phyloP scores from a whole-genome alignment of 768 basidiomycete genomes.

The Russula earlei region DNA sequence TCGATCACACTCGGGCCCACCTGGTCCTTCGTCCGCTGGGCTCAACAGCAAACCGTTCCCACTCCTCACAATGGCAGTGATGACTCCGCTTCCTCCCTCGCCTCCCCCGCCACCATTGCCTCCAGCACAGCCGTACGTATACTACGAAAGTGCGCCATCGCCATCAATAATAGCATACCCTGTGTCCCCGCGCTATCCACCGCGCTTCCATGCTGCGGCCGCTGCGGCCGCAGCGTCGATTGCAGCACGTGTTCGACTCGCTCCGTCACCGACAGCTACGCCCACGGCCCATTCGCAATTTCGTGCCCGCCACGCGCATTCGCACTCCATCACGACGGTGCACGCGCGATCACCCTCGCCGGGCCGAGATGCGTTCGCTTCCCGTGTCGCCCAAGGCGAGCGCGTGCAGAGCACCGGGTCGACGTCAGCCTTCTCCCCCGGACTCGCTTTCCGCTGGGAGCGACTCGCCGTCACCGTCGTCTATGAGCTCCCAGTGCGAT shows the following conservation, averaged over 20 bases:
- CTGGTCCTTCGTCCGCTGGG: constrained; percentile 10
- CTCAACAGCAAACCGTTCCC: constrained; percentile 6
- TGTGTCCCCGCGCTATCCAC: constrained; percentile 12
- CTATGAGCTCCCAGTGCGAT: constrained; percentile 38
- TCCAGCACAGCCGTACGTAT: constrained; percentile 16
- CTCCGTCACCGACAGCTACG: constrained; percentile 14
- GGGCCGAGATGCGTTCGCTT: constrained; percentile 17
- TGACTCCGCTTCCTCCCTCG: constrained; percentile 18
- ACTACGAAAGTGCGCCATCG: constrained; percentile 19
- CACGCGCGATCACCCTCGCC: constrained; percentile 36
- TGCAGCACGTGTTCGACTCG: constrained; percentile 7
- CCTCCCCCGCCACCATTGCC: constrained; percentile 2
- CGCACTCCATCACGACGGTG: constrained; percentile 41
- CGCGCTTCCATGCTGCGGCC: constrained; percentile 9
- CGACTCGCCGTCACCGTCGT: constrained; percentile 51
- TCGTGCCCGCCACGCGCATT: constrained; percentile 36
- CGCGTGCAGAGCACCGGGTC: constrained; percentile 8
- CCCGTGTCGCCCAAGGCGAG: not conserved
- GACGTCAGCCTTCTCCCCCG: constrained; percentile 23
- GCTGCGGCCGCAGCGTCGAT: constrained; percentile 9
- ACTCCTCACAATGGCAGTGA: constrained; percentile 10
- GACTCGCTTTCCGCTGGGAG: constrained; percentile 34
- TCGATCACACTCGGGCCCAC: constrained; percentile 29
- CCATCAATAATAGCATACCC: constrained; percentile 9
- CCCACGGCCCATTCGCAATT: constrained; percentile 16